phyloP scores from a whole-genome alignment of 129 eudicot genomes.

The Centella asiatica region DNA sequence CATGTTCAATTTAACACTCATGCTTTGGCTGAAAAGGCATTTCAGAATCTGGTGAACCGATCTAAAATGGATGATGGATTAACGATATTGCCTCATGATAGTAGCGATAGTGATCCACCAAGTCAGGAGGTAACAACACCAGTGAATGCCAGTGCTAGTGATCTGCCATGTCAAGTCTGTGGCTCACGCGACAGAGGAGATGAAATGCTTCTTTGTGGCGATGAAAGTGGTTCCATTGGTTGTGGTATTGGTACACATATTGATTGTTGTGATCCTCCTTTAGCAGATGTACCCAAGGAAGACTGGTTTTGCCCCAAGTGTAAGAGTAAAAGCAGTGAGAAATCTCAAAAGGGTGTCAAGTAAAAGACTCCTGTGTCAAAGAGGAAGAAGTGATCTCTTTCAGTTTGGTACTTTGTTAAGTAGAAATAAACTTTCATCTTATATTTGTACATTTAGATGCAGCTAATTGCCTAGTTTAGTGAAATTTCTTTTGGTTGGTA shows the following conservation, averaged over 20 bases:
- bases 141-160: constrained; percentile 23
- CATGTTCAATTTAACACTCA: constrained; percentile 75
- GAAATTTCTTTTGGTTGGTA: neutral
- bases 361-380: constrained; percentile 21
- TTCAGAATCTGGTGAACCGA: constrained; percentile 31
- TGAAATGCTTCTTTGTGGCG: constrained; percentile 78
- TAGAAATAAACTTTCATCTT: neutral
- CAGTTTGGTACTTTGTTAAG: neutral
- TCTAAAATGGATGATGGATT: constrained; percentile 27
- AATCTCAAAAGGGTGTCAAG: constrained; percentile 15
- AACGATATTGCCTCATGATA: constrained; percentile 17
- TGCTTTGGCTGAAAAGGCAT: constrained; percentile 77
- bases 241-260: constrained; percentile 74
- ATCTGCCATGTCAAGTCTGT: constrained; percentile 60
- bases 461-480: too few species aligned
- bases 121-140: constrained; percentile 12
- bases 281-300: constrained; percentile 54
- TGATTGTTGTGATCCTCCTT: constrained; percentile 84
- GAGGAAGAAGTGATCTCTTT: constrained; percentile 15
- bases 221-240: constrained; percentile 55
- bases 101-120: constrained; percentile 17
- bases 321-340: constrained; percentile 16
- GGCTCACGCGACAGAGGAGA: constrained; percentile 71
- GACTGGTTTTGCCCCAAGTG: constrained; percentile 87
- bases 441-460: neutral